A percentile compares a stretch with the other conserved stretches of the same genome.
These are phyloP conservation scores for Exophiala bonariae DNA, from an alignment of 2,329 filamentous ascomycete species.

Conservation along the genomic window DNA sequence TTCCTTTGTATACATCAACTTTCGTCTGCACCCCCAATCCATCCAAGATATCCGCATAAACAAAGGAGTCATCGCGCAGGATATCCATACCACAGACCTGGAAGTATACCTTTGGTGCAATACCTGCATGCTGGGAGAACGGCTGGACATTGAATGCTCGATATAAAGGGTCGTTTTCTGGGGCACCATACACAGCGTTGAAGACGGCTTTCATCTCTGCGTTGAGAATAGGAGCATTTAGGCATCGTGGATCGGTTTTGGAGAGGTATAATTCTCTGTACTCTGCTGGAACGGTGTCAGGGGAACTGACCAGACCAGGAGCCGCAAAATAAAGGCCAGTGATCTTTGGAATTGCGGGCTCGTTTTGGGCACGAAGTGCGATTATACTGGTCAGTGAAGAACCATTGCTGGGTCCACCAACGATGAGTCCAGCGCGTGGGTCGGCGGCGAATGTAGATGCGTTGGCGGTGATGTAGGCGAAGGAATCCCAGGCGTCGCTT, in stretches of 20 bases:
- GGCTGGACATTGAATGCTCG: slow-evolving; percentile 6
- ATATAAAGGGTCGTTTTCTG: slow-evolving; percentile 5
- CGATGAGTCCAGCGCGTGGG: slow-evolving; percentile 44
- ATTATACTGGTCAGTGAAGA: slow-evolving; percentile 40
- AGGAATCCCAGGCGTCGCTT: slow-evolving; percentile 47
- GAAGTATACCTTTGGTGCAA: slow-evolving; percentile 48
- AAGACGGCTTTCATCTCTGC: slow-evolving; percentile 20
- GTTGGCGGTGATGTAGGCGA: slow-evolving; percentile 41
- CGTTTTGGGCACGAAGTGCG: slow-evolving; percentile 41
- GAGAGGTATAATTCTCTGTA: slow-evolving; percentile 42
- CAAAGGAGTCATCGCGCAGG: slow-evolving; percentile 52
- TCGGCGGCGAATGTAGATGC: slow-evolving; percentile 42
- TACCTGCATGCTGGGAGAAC: slow-evolving; percentile 32
- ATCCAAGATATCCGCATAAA: slow-evolving; percentile 52
- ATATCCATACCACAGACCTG: slow-evolving; percentile 53
- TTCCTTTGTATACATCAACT: slow-evolving; percentile 43
- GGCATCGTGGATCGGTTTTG: slow-evolving; percentile 39
- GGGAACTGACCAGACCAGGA: slow-evolving; percentile 28
- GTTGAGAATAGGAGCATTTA: slow-evolving; percentile 37
- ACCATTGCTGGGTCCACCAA: slow-evolving; percentile 50
- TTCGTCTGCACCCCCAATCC: slow-evolving; percentile 43
- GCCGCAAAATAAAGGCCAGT: slow-evolving; percentile 46
- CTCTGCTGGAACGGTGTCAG: slow-evolving; percentile 35
- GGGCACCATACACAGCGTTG: slow-evolving; percentile 5
- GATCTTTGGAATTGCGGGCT: slow-evolving; percentile 39